A percentile compares a stretch with the other conserved stretches of the same genome.
Evolutionary conservation across 1,284 basidiomycete genomes (phyloP).

Genomic region (Microbotryum lychnidis-dioicae): DNA sequence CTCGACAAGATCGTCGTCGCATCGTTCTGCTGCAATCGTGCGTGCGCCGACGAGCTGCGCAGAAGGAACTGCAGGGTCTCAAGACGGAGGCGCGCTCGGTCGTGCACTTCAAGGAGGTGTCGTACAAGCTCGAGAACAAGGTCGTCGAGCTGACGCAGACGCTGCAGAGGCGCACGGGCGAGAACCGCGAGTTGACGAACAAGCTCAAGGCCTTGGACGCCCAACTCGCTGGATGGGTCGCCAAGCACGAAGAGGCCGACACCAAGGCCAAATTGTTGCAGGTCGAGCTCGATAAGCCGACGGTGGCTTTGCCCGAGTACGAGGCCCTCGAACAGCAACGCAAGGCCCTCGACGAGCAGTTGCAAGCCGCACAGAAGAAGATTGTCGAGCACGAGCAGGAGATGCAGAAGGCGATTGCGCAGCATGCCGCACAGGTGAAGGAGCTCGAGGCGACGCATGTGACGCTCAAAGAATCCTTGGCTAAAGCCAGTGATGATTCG

Average conservation of each 20-base stretch:
- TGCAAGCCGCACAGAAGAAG: conserved; percentile 68
- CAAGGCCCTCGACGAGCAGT: conserved; percentile 66
- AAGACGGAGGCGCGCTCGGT: conserved; percentile 91
- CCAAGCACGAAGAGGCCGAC: conserved; percentile 84
- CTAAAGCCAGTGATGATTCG: conserved; percentile 36
- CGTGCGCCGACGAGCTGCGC: conserved; percentile 78
- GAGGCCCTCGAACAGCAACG: conserved; percentile 71
- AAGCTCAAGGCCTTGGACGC: conserved; percentile 71
- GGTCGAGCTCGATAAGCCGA: conserved; percentile 59
- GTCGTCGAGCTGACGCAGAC: conserved; percentile 96
- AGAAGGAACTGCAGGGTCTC: conserved; percentile 72
- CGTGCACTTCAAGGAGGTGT: conserved; percentile 97
- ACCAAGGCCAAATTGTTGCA: conserved; percentile 65
- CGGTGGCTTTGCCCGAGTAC: conserved; percentile 63
- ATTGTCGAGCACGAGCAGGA: conserved; percentile 74
- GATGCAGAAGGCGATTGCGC: conserved; percentile 70
- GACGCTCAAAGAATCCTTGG: conserved; percentile 41
- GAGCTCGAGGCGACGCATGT: conserved; percentile 76
- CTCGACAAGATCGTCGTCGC: conserved; percentile 52
- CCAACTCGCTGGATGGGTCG: conserved; percentile 74
- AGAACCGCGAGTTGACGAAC: conserved; percentile 77
- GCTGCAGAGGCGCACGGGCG: conserved; percentile 82
- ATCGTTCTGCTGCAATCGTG: conserved; percentile 87
- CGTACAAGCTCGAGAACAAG: conserved; percentile 97
- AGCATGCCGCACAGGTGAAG: conserved; percentile 61